Conservation (phyloP, 208 protist genomes). For the Trypanosoma vivax region DNA sequence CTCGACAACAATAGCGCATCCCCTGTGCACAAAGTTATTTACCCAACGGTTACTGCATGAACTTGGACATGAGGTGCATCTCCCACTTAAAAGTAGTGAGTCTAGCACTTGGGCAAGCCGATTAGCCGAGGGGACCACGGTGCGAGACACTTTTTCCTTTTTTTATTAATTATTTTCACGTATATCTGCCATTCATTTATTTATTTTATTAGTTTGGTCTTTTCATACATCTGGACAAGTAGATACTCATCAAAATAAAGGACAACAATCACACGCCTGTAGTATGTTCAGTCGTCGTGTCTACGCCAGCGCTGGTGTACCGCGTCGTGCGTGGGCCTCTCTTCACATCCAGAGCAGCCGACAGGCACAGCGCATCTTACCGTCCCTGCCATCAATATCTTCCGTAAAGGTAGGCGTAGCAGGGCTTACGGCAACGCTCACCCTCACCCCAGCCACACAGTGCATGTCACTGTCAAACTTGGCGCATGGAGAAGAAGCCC, state of each 20-base stretch:
- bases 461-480: not conserved
- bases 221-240: too few species aligned
- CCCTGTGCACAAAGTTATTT: too few species aligned
- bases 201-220: too few species aligned
- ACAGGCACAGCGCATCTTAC: slow-evolving; percentile 56
- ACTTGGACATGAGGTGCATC: too few species aligned
- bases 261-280: not conserved
- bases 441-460: not conserved
- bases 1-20: too few species aligned
- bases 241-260: not conserved
- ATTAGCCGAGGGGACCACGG: too few species aligned
- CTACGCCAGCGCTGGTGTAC: slow-evolving; percentile 66
- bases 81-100: too few species aligned
- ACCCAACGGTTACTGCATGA: too few species aligned
- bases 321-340: slow-evolving; percentile 54
- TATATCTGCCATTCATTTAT: too few species aligned
- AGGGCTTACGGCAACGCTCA: not conserved
- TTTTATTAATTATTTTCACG: too few species aligned
- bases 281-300: slow-evolving; percentile 78
- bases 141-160: too few species aligned
- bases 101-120: too few species aligned
- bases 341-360: slow-evolving; percentile 59
- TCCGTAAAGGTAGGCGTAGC: not conserved
- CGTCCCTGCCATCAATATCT: slow-evolving; percentile 53
- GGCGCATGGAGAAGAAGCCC: not conserved